A percentile compares a stretch with the other conserved stretches of the same genome.
phyloP scores from a whole-genome alignment of 192 early-diverging fungal genomes.

The Dissophora globulifera region DNA sequence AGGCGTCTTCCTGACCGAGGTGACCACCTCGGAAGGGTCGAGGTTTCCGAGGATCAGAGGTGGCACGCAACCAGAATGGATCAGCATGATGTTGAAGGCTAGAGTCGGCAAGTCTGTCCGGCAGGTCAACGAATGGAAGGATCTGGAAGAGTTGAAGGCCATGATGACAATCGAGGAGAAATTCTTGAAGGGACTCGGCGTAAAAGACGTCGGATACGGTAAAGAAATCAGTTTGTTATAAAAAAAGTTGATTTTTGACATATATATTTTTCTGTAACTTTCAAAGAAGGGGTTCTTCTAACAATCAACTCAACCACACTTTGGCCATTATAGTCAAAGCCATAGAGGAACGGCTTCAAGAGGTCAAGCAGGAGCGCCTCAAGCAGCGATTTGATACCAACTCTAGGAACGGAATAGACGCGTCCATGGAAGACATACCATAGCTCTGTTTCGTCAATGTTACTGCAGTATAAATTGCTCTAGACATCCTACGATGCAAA shows the following conservation, averaged over 20 bases:
- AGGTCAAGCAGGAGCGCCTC: slow-evolving; percentile 1
- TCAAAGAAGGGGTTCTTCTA: no score
- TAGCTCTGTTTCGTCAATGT: no score
- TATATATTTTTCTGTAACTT: no score
- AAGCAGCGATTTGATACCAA: slow-evolving; percentile 9
- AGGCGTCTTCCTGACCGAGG: slow-evolving; percentile 46
- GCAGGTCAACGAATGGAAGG: slow-evolving; percentile 47
- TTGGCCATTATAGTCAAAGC: slow-evolving; percentile 9
- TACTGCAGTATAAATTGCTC: no score
- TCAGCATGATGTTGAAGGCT: slow-evolving; percentile 63
- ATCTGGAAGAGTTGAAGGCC: slow-evolving; percentile 29
- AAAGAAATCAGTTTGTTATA: background rate
- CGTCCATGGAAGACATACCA: background rate
- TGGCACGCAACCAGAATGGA: slow-evolving; percentile 53
- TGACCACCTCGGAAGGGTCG: slow-evolving; percentile 46
- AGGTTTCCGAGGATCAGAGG: slow-evolving; percentile 55
- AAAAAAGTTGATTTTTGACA: background rate
- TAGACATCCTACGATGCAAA: no score
- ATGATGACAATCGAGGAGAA: slow-evolving; percentile 51
- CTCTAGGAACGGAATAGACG: background rate
- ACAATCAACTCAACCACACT: no score
- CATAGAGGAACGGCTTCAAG: slow-evolving; percentile 13
- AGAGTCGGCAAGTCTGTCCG: slow-evolving; percentile 44
- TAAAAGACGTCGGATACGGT: slow-evolving; percentile 53
- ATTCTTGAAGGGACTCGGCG: slow-evolving; percentile 38